Conservation (phyloP, 164 flowering plant genomes). For the Chimonanthus praecox region DNA sequence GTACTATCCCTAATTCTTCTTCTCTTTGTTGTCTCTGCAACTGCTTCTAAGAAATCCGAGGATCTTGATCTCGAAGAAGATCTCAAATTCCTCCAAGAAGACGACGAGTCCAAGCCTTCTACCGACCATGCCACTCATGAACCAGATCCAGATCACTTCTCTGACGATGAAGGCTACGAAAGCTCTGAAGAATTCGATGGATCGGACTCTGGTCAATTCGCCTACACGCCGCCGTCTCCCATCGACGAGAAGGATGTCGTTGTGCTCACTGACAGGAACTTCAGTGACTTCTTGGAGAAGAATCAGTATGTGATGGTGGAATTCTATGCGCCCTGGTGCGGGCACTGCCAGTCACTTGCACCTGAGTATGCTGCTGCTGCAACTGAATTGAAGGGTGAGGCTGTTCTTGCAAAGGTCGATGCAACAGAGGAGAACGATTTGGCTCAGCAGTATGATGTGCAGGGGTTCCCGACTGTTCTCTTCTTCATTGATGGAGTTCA, state of each 20-base stretch:
- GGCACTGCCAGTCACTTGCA: conserved; percentile 76
- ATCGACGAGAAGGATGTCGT: conserved; percentile 88
- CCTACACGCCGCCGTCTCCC: conserved; percentile 16
- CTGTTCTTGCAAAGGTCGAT: conserved; percentile 76
- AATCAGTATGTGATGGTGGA: conserved; percentile 80
- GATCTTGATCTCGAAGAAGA: conserved; percentile 52
- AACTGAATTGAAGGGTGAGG: conserved; percentile 67
- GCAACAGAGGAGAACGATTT: conserved; percentile 75
- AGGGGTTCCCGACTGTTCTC: conserved; percentile 80
- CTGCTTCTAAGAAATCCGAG: conserved; percentile 22
- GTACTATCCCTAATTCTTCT: conserved; percentile 51
- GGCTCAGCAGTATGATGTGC: conserved; percentile 68
- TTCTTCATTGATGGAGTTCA: conserved; percentile 86
- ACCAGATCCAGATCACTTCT: conserved; percentile 16
- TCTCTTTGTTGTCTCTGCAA: conserved; percentile 31
- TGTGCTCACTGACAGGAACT: conserved; percentile 64
- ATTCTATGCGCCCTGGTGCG: conserved; percentile 97
- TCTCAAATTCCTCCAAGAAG: conserved; percentile 66
- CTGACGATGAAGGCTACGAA: conserved; percentile 21
- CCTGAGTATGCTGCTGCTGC: conserved; percentile 95
- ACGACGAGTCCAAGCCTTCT: conserved; percentile 8
- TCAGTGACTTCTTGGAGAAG: conserved; percentile 53
- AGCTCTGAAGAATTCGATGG: conserved; percentile 41
- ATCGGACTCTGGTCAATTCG: conserved; percentile 13
- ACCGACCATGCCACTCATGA: conserved; percentile 6